Base-by-base conservation (phyloP, 2,329 filamentous ascomycete genomes). In the Paracorniculantispora psalliotae region DNA sequence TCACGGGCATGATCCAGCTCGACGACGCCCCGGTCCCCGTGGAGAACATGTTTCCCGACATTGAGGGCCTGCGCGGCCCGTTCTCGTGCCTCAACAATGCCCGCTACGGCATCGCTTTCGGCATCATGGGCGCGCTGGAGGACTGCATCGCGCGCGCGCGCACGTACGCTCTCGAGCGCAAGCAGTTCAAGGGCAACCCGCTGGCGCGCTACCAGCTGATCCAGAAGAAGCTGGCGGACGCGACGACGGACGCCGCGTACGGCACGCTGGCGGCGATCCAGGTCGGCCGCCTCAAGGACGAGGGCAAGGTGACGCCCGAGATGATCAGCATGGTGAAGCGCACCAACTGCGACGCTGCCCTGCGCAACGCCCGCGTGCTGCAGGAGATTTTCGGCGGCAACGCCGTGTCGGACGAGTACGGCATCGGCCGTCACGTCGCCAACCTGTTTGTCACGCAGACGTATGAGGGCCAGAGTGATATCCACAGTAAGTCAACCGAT, bases 381-480 rank as follows among this genome's bases (percentile, higher is more conserved):
- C 94, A 99, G 75, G 94, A 99, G 77, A 84, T 99, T 23, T 97
- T 99, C 76, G 94, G 94, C 60, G 94, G 94, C 30, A 99, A 99
- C 70, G 94, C 94, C n/a, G 91, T 94, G 52, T 96, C 92, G 69
- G 94, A 99, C 68, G 94, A 99, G 77, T 99, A 97, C 70, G 86
- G 87, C 62, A 97, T 99, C 69, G 94, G 91, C 17, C 85, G 94
- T 63, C 94, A 97, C 77, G 94, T 97, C 61, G 88, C 93, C 59
- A 99, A 99, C 73, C 74, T 99, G 63, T 99, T 96, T 73, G 94
- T 99, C 56, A 96, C 93, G 57, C 93, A 97, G 77, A 97, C 93
- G 1, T 99, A 99, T 67, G 94, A 99, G 77, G 94, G 94, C 23
- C 94, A 97, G 76, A 97, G 92, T 70, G 94, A 97, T 75, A 97